Evolutionary conservation across 2,329 filamentous ascomycete genomes (phyloP), one percentile per base, ranked within the genome.

Genomic region (Trichoderma harzianum): DNA sequence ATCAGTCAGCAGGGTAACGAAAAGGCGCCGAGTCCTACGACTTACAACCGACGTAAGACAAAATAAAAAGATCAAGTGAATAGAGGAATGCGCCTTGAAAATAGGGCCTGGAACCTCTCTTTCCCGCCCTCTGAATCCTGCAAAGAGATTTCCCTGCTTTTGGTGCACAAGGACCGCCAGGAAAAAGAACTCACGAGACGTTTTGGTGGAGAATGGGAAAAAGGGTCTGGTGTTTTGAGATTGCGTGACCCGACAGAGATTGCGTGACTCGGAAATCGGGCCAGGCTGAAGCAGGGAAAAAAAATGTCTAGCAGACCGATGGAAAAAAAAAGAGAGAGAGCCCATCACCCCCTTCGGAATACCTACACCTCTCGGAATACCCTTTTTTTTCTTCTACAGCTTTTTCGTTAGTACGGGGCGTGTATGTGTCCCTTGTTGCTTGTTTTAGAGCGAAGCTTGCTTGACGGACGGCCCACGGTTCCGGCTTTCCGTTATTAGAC

Each of bases 241-340:
- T 69, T 69, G 66, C 66, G 66, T 69, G 66, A 69, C 66, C 53
- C 39, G 66, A 61, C 57, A 62, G 57, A 68, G 65, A 68, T 68
- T 68, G 65, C 65, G 65, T 47, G 65, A 68, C 53, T 68, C 65
- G 65, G 53, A 18, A 60, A 60, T 26, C 53, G 36, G 65, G 65
- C 36, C 57, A 34, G 66, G 57, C 51, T 43, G 47, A 39, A 57
- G 64, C 32, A 67, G 30, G 63, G 62, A 32, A 43, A 39, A 51
- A 32, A 39, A 51, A 32, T 18, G 32, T 61, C 47, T 24, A 53
- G n/a, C 47, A 53, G 47, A 24, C 47, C 47, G 47, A 53, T 21
- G 5, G 5, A 51, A 18, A 34, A 47, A 51, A 34, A 11, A 34
- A 10, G 2, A n/a, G 16, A 43, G 36, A 43, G 39, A 43, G 18